Evolutionary conservation across 176 grass and related monocot genomes (phyloP).

Genomic region (Musa schizocarpa): DNA sequence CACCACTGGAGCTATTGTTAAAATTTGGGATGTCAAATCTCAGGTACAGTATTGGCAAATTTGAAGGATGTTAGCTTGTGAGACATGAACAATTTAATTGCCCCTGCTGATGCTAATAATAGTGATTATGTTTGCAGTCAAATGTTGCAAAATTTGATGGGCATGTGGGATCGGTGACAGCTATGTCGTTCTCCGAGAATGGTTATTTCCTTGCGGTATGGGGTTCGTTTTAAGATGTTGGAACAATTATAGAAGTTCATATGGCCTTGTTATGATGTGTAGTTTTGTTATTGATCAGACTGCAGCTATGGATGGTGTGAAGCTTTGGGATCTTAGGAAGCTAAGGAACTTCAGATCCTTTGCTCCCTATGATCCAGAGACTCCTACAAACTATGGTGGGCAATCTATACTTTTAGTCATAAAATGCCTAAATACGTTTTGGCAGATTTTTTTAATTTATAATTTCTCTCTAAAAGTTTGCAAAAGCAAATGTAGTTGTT

Average conservation of each 20-base stretch:
- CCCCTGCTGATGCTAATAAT: slow-evolving; percentile 25
- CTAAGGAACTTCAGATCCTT: slow-evolving; percentile 96
- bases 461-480: no score
- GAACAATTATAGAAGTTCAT: not conserved
- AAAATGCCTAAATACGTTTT: no score
- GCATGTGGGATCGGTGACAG: slow-evolving; percentile 77
- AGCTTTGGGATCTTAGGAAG: slow-evolving; percentile 99
- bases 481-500: no score
- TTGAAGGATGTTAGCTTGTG: slow-evolving; percentile 8
- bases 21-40: slow-evolving; percentile 99
- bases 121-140: slow-evolving; percentile 35
- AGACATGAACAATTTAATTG: not conserved
- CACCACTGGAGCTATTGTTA: slow-evolving; percentile 69
- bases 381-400: slow-evolving; percentile 85
- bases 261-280: slow-evolving; percentile 7
- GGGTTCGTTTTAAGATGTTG: slow-evolving; percentile 3
- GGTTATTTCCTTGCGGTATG: slow-evolving; percentile 98
- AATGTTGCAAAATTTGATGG: slow-evolving; percentile 92
- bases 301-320: slow-evolving; percentile 92
- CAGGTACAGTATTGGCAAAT: slow-evolving; percentile 43
- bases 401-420: not conserved
- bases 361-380: slow-evolving; percentile 77
- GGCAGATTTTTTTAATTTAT: no score
- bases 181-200: slow-evolving; percentile 99
- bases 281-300: slow-evolving; percentile 37